Evolutionary conservation across 2,329 filamentous ascomycete genomes (phyloP), one percentile per base, ranked within the genome.

Genomic region (Coniella vitis): DNA sequence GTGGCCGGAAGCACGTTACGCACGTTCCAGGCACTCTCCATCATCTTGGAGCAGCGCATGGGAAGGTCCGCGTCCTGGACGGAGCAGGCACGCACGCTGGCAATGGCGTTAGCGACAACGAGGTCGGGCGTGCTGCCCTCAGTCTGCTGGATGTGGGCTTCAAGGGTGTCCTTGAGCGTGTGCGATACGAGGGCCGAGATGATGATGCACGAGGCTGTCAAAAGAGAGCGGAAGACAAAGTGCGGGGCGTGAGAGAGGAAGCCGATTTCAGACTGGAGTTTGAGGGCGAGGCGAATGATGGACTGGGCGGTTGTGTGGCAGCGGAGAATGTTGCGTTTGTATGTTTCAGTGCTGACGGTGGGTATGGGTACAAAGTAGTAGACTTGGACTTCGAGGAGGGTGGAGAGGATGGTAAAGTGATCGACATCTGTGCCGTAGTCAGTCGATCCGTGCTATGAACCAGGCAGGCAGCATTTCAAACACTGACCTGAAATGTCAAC

Each of bases 361-460:
- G 69, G 65, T 0, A 67, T 64, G 3, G 71, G 71, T 53, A 70
- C 65, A 55, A 78, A 72, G 62, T 78, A 78, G 60, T 72, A 77
- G 1, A 65, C 61, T 53, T 79, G 75, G 8, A 79, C 68, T 48
- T 79, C 75, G n/a, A 77, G 66, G 19, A 72, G 67, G 1, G 74
- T 70, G 0, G 73, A 65, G 3, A 78, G 60, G 8, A 74, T 61
- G 42, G 73, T 71, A 56, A 78, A 74, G 14, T 69, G 65, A 45
- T 74, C 70, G 19, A 74, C 60, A 35, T 76, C 74, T 74, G 55
- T 56, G 3, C n/a, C n/a, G 14, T 3, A 32, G n/a, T 19, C 4
- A n/a, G 38, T 40, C 8, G 42, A 13, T 29, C 25, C n/a, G 41
- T 19, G n/a, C 14, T 17, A 34, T 31, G 47, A 1, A 14, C 2